Evolutionary conservation across 371 early-diverging fungal genomes (phyloP).

Genomic region (Actinomortierella wolfii): DNA sequence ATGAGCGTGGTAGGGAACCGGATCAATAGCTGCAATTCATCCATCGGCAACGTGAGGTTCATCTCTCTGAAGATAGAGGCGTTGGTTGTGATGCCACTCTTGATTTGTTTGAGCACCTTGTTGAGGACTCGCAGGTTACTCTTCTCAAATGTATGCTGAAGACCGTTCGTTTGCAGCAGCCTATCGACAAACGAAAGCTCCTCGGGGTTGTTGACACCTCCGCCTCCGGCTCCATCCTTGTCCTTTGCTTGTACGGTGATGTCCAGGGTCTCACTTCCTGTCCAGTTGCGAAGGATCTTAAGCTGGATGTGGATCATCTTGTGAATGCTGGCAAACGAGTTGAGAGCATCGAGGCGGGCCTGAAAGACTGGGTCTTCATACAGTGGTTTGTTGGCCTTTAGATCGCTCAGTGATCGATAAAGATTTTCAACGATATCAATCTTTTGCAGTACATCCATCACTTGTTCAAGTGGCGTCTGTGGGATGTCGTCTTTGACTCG

Average conservation of each 20-base stretch:
- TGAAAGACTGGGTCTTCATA: constrained; percentile 76
- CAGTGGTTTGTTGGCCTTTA: constrained; percentile 69
- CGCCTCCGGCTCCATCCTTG: constrained; percentile 9
- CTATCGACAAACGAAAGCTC: constrained; percentile 84
- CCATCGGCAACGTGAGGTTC: constrained; percentile 70
- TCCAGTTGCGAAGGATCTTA: constrained; percentile 82
- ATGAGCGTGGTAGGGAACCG: constrained; percentile 79
- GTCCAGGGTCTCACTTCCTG: constrained; percentile 75
- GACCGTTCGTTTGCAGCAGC: constrained; percentile 80
- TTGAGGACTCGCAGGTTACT: constrained; percentile 68
- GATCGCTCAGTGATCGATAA: constrained; percentile 72
- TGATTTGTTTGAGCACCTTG: constrained; percentile 60
- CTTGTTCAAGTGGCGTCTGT: constrained; percentile 57
- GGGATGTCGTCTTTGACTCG: constrained; percentile 52
- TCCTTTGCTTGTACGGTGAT: constrained; percentile 53
- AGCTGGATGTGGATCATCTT: constrained; percentile 73
- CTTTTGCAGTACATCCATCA: constrained; percentile 69
- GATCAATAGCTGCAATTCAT: constrained; percentile 72
- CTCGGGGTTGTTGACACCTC: constrained; percentile 20
- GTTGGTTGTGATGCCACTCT: constrained; percentile 70
- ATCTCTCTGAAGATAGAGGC: constrained; percentile 64
- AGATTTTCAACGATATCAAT: constrained; percentile 79
- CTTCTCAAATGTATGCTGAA: constrained; percentile 80
- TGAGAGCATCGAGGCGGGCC: constrained; percentile 72
- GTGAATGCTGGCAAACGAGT: constrained; percentile 78